Percentiles rank a stretch among this genome's conserved stretches.
Conservation (phyloP, 306 rosid species). For the Morella rubra region DNA sequence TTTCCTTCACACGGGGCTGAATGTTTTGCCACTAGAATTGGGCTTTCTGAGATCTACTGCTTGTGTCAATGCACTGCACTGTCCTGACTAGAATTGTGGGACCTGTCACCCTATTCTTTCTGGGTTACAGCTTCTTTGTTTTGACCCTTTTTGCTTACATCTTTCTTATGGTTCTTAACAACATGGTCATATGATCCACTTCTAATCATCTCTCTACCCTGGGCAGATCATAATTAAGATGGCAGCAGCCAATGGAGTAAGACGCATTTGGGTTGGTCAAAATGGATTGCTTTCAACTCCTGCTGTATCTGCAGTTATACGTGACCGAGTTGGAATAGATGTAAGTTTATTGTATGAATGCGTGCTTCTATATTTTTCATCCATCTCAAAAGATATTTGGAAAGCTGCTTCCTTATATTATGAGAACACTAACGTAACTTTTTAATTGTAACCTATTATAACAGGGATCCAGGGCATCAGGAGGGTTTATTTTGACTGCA, state of each 20-base stretch:
- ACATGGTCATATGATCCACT: neutral
- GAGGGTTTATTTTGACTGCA: conserved; percentile 96
- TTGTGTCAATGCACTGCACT: neutral
- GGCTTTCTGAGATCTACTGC: neutral
- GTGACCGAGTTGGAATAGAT: conserved; percentile 88
- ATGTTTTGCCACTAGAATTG: neutral
- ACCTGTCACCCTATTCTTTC: neutral
- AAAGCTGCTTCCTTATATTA: conserved; percentile 6
- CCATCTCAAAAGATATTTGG: neutral
- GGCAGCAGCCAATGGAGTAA: conserved; percentile 94
- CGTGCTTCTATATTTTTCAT: neutral
- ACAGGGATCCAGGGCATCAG: conserved; percentile 91
- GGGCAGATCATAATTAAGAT: conserved; percentile 82
- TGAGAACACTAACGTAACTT: conserved; percentile 1
- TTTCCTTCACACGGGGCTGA: neutral
- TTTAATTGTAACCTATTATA: conserved; percentile 24
- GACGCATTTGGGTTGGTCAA: conserved; percentile 91
- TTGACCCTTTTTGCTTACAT: conserved; percentile 22
- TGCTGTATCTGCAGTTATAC: conserved; percentile 94
- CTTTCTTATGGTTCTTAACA: neutral
- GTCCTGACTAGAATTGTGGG: neutral
- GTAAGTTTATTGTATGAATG: conserved; percentile 49
- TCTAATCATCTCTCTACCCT: conserved; percentile 17
- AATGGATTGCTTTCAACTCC: conserved; percentile 98
- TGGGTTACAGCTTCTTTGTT: conserved; percentile 15